Evolutionary conservation across 2,329 filamentous ascomycete species (phyloP).

Genomic region (Uncinocarpus reesii): DNA sequence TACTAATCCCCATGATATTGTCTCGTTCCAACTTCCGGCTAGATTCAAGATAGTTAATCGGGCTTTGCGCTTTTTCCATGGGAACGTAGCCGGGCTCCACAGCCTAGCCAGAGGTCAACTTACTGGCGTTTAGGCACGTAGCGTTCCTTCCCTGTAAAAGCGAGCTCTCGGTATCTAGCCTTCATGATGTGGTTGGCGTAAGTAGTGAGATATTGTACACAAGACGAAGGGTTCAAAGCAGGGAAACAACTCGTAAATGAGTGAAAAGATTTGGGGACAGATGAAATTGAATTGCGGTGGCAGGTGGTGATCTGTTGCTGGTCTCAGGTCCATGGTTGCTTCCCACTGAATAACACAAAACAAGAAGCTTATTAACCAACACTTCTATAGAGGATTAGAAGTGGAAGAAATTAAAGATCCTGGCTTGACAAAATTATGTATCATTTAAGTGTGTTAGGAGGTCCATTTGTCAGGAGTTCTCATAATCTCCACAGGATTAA

Average conservation of each 20-base stretch:
- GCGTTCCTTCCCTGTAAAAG: conserved; percentile 11
- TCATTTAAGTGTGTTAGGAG: conserved; percentile 8
- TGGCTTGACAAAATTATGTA: not conserved
- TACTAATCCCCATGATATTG: conserved; percentile 25
- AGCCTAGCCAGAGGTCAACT: conserved; percentile 20
- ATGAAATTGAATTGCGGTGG: too few relatives aligned
- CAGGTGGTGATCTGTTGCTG: too few relatives aligned
- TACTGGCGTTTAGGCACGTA: conserved; percentile 22
- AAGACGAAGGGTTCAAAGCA: not conserved
- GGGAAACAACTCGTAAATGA: too few relatives aligned
- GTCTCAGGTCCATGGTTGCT: too few relatives aligned
- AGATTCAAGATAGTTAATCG: too few relatives aligned
- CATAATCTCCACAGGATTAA: conserved; percentile 9
- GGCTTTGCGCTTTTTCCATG: not conserved
- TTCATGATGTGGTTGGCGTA: too few relatives aligned
- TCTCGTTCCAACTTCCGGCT: conserved; percentile 19
- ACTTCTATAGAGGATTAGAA: not conserved
- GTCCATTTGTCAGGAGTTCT: not conserved
- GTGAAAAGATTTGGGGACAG: conserved; percentile 12
- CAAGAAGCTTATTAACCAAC: not conserved
- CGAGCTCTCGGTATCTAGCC: too few relatives aligned
- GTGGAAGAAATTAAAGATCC: not conserved
- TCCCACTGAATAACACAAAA: not conserved
- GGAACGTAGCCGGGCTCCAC: conserved; percentile 22
- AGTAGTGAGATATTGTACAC: too few relatives aligned